A percentile compares a stretch with the other conserved stretches of the same genome.
These are phyloP conservation scores for Penicillium sp. DNA, from an alignment of 2,329 filamentous ascomycete species.

Conservation along the genomic window DNA sequence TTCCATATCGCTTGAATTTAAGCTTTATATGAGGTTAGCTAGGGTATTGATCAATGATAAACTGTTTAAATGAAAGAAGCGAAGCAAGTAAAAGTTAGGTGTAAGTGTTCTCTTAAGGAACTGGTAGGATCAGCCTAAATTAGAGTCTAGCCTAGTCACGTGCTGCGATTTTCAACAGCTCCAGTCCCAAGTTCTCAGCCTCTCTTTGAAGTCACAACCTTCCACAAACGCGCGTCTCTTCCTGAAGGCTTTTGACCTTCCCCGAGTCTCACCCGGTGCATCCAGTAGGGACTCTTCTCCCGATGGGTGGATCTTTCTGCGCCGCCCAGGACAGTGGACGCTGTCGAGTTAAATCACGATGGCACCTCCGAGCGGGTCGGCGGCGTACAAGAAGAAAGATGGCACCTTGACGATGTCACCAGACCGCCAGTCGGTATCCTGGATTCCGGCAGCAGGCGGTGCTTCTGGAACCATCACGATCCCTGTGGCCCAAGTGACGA, in stretches of 20 bases:
- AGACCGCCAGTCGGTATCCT: slow-evolving; percentile 76
- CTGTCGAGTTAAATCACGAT: slow-evolving; percentile 43
- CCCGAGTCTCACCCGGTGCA: slow-evolving; percentile 19
- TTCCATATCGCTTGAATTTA: not conserved
- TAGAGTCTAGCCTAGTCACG: slow-evolving; percentile 15
- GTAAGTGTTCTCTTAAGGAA: not conserved
- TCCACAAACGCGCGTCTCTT: slow-evolving; percentile 11
- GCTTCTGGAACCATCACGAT: slow-evolving; percentile 72
- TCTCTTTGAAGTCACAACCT: slow-evolving; percentile 16
- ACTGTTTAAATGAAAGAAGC: not conserved
- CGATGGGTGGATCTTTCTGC: slow-evolving; percentile 42
- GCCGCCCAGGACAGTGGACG: slow-evolving; percentile 43
- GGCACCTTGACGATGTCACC: slow-evolving; percentile 76
- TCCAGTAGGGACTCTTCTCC: slow-evolving; percentile 31
- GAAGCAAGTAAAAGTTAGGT: not conserved
- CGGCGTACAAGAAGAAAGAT: slow-evolving; percentile 95
- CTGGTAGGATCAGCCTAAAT: not conserved
- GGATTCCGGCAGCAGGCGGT: slow-evolving; percentile 71
- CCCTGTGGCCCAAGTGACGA: slow-evolving; percentile 76
- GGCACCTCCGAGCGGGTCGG: slow-evolving; percentile 64
- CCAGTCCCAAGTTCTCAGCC: slow-evolving; percentile 6
- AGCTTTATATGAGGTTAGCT: not conserved
- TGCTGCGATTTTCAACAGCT: slow-evolving; percentile 6
- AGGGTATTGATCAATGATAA: not conserved
- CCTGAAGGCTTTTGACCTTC: slow-evolving; percentile 29